Percentiles rank a stretch among this genome's conserved stretches.
Conservation (phyloP, 305 asterid species). For the Solanum hybrid region DNA sequence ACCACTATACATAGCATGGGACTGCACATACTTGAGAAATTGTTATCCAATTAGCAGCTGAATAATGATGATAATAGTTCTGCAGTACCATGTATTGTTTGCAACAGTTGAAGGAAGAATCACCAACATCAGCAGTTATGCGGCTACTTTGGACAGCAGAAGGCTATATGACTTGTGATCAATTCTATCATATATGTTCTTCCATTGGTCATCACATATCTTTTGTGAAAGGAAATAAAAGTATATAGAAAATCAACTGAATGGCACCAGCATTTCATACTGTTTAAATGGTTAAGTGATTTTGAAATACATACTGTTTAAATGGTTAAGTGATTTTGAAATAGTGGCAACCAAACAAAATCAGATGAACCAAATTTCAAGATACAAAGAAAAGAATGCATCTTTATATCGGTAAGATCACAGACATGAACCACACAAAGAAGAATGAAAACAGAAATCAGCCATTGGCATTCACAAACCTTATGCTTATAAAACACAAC, state of each 20-base stretch:
- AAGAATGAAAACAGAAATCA: neutral
- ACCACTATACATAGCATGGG: neutral
- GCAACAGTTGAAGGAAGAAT: neutral
- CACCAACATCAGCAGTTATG: neutral
- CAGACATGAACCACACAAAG: neutral
- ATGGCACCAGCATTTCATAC: neutral
- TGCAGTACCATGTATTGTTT: neutral
- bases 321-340: neutral
- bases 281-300: neutral
- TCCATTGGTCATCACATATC: neutral
- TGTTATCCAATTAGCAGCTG: neutral
- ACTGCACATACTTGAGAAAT: neutral
- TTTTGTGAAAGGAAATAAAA: neutral
- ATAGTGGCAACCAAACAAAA: neutral
- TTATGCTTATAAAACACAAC: neutral
- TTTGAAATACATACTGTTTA: neutral
- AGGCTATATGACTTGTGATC: neutral
- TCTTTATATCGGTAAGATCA: no score
- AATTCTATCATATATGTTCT: neutral
- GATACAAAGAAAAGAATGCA: neutral
- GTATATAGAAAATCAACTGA: neutral
- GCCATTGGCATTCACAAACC: neutral
- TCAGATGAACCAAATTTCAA: neutral
- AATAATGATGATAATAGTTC: neutral
- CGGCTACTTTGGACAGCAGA: neutral